Base-by-base conservation (phyloP, 768 basidiomycete species). In the Crassisporium funariophilum region DNA sequence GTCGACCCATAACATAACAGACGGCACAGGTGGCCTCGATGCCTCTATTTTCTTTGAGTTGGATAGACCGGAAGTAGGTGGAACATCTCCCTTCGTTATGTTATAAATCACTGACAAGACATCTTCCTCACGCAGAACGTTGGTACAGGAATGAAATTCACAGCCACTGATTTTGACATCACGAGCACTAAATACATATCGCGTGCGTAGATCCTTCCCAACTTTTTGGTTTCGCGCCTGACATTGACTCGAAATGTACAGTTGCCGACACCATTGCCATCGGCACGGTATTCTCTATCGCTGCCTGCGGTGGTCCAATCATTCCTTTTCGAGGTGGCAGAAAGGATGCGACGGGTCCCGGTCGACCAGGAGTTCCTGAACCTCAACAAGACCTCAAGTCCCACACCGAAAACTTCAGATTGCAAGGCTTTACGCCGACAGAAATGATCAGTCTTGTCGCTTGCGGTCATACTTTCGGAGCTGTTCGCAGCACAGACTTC, bases 401-500 rank as follows among this genome's bases (percentile, higher is more conserved):
- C 0, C 69, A 70, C 46, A 67, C 57, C 2, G 60, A 63, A 16
- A 61, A 55, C 20, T 77, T 77, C 57, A 48, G 64, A 4, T 60
- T 63, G 1, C 60, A 68, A 49, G 76, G 75, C 0, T 79, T 74
- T 52, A 63, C 59, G 4, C 56, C 57, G 13, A 52, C 64, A n/a
- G 73, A 76, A 42, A 75, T 76, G 74, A 76, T 75, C 38, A 57
- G 64, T 37, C 63, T 77, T 25, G 67, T 71, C 9, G 74, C 74
- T 0, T 76, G 75, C 53, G 76, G 75, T 1, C 75, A 76, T 52
- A 73, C 74, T 3, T 45, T 77, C 4, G 76, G 75, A 19, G 69
- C 70, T 35, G 73, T 75, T 6, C 65, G 73, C 25, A 72, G 62
- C 49, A 58, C 60, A 0, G 72, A 72, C 41, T 74, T 75, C 35